Conservation (phyloP, 768 basidiomycete species). For the Gloeophyllum trabeum region DNA sequence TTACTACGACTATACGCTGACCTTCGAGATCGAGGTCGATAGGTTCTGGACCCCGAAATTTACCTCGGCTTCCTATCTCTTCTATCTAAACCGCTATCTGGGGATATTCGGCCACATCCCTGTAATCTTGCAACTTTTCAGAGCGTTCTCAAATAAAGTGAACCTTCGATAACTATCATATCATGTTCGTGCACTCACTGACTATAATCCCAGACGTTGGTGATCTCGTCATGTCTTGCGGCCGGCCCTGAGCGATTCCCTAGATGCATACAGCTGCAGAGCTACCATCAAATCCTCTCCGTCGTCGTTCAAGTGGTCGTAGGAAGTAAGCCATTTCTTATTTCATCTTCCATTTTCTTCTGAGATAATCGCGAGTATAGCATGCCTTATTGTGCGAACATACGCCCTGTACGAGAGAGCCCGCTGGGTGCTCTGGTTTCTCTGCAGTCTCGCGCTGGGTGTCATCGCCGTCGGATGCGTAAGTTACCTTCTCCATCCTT, state of each 20-base stretch:
- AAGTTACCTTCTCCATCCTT: too few relatives aligned
- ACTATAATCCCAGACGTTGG: too few relatives aligned
- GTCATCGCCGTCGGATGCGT: constrained; percentile 16
- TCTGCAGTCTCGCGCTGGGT: constrained; percentile 13
- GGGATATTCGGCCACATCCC: constrained; percentile 26
- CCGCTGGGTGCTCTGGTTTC: constrained; percentile 17
- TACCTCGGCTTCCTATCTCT: constrained; percentile 23
- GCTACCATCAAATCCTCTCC: constrained; percentile 24
- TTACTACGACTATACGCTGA: constrained; percentile 35
- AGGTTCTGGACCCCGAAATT: constrained; percentile 28
- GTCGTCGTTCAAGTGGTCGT: constrained; percentile 21
- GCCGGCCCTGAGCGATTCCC: neutral
- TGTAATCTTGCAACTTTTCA: constrained; percentile 20
- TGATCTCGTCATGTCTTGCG: too few relatives aligned
- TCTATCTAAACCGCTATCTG: constrained; percentile 32
- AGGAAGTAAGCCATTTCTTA: constrained; percentile 13
- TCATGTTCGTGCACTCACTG: too few relatives aligned
- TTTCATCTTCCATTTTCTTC: neutral
- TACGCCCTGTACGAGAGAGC: constrained; percentile 31
- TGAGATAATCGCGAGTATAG: too few relatives aligned
- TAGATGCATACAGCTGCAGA: constrained; percentile 22
- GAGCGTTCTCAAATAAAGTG: too few relatives aligned
- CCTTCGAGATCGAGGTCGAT: constrained; percentile 28
- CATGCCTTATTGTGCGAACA: constrained; percentile 30
- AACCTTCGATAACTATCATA: too few relatives aligned